Percentiles rank a stretch among this genome's conserved stretches.
Conservation (phyloP, 768 basidiomycete genomes). For the button mushroom (Agaricus bisporus) region DNA sequence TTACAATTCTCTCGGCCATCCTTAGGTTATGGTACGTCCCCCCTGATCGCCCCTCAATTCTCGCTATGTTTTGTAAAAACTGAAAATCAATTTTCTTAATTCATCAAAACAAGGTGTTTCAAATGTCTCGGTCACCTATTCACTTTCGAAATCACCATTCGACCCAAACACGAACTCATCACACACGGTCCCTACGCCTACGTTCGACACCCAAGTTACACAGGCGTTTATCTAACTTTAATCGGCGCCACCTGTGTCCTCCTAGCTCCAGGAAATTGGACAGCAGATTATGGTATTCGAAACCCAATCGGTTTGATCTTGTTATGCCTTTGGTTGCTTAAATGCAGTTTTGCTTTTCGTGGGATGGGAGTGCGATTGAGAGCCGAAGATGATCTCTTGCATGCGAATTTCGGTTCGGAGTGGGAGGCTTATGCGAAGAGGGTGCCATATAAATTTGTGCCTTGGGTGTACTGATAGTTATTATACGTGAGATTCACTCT, state of each 20-base stretch:
- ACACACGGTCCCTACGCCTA: slow-evolving; percentile 38
- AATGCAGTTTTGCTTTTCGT: slow-evolving; percentile 28
- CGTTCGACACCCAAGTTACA: slow-evolving; percentile 39
- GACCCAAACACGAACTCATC: slow-evolving; percentile 32
- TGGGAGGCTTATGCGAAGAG: slow-evolving; percentile 29
- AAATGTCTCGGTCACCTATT: slow-evolving; percentile 33
- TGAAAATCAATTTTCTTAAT: background rate
- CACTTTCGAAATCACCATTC: slow-evolving; percentile 38
- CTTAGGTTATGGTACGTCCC: slow-evolving; percentile 26
- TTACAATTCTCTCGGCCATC: slow-evolving; percentile 20
- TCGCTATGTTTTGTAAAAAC: too few species aligned
- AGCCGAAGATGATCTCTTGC: slow-evolving; percentile 32
- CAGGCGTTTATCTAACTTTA: slow-evolving; percentile 32
- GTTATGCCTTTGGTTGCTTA: slow-evolving; percentile 23
- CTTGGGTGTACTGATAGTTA: slow-evolving; percentile 23
- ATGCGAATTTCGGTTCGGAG: slow-evolving; percentile 27
- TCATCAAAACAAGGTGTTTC: slow-evolving; percentile 26
- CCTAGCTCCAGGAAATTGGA: slow-evolving; percentile 27
- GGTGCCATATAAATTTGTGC: slow-evolving; percentile 34
- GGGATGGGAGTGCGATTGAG: slow-evolving; percentile 24
- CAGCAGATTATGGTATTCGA: slow-evolving; percentile 17
- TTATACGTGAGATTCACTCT: background rate
- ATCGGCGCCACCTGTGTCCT: slow-evolving; percentile 26
- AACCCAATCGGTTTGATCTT: slow-evolving; percentile 19
- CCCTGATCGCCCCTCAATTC: background rate